These are phyloP conservation scores for Phycomyces nitens DNA, from an alignment of 192 early-diverging fungal species.

Conservation along the genomic window DNA sequence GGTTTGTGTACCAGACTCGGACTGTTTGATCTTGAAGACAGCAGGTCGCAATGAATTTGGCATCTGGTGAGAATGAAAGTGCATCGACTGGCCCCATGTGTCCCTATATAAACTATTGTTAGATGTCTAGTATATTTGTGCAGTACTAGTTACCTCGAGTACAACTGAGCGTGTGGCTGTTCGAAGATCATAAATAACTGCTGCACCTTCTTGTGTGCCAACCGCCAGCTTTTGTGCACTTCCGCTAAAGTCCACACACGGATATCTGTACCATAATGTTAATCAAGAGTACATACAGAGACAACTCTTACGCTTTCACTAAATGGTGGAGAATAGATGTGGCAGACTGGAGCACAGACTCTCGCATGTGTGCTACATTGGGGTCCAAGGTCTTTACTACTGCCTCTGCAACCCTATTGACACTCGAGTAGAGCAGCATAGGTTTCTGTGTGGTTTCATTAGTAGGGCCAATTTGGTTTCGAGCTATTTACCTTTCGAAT, in stretches of 20 bases:
- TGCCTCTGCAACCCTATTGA: slow-evolving; percentile 65
- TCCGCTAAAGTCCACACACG: slow-evolving; percentile 71
- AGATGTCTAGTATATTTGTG: background rate
- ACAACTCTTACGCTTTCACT: slow-evolving; percentile 63
- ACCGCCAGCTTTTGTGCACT: slow-evolving; percentile 72
- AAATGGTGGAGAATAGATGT: slow-evolving; percentile 57
- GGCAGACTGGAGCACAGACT: slow-evolving; percentile 57
- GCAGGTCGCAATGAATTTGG: slow-evolving; percentile 70
- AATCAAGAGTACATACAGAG: background rate
- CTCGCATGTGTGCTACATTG: slow-evolving; percentile 67
- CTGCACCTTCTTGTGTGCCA: slow-evolving; percentile 71
- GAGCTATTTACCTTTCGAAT: slow-evolving; percentile 66
- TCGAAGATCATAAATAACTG: slow-evolving; percentile 75
- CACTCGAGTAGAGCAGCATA: slow-evolving; percentile 54
- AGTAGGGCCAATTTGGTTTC: background rate
- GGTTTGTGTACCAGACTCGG: slow-evolving; percentile 68
- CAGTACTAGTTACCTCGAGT: slow-evolving; percentile 53
- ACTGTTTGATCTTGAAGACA: slow-evolving; percentile 66
- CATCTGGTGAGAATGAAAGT: slow-evolving; percentile 74
- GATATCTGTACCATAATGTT: slow-evolving; percentile 41
- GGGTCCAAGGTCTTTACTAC: slow-evolving; percentile 85
- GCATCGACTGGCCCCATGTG: slow-evolving; percentile 64
- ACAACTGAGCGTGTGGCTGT: slow-evolving; percentile 76
- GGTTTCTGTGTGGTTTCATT: slow-evolving; percentile 53
- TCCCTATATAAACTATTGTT: slow-evolving; percentile 44